A percentile compares a stretch with the other conserved stretches of the same genome.
phyloP scores from a whole-genome alignment of 2,329 filamentous ascomycete genomes.

The Colletotrichum incanum region DNA sequence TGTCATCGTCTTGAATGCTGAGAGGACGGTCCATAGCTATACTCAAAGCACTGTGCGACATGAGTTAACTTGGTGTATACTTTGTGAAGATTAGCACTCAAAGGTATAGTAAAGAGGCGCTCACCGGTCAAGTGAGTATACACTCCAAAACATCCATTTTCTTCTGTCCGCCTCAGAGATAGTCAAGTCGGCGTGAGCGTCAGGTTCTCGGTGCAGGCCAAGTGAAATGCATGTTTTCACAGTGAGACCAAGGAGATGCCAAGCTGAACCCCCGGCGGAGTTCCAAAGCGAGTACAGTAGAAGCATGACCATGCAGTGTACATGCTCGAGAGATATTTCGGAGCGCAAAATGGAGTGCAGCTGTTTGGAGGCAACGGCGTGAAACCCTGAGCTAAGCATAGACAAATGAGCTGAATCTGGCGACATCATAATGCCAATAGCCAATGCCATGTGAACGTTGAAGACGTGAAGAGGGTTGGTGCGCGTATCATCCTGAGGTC shows the following conservation, averaged over 20 bases:
- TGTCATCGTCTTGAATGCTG: slow-evolving; percentile 36
- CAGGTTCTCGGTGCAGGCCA: slow-evolving; percentile 15
- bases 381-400: slow-evolving; percentile 19
- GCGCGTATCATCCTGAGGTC: not conserved
- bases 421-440: slow-evolving; percentile 29
- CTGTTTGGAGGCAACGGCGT: slow-evolving; percentile 14
- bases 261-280: slow-evolving; percentile 33
- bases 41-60: slow-evolving; percentile 8
- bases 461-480: slow-evolving; percentile 16
- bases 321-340: not conserved
- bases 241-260: slow-evolving; percentile 24
- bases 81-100: no score
- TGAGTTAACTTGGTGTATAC: not conserved
- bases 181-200: slow-evolving; percentile 12
- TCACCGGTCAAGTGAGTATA: slow-evolving; percentile 37
- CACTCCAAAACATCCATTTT: slow-evolving; percentile 38
- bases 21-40: slow-evolving; percentile 36
- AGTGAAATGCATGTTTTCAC: slow-evolving; percentile 30
- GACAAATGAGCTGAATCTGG: slow-evolving; percentile 22
- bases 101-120: not conserved
- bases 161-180: slow-evolving; percentile 1
- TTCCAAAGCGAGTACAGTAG: slow-evolving; percentile 29
- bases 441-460: slow-evolving; percentile 31
- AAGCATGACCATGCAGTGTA: slow-evolving; percentile 35
- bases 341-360: slow-evolving; percentile 19